phyloP scores from a whole-genome alignment of 2,329 filamentous ascomycete genomes.

The Colletotrichum brevisporum region DNA sequence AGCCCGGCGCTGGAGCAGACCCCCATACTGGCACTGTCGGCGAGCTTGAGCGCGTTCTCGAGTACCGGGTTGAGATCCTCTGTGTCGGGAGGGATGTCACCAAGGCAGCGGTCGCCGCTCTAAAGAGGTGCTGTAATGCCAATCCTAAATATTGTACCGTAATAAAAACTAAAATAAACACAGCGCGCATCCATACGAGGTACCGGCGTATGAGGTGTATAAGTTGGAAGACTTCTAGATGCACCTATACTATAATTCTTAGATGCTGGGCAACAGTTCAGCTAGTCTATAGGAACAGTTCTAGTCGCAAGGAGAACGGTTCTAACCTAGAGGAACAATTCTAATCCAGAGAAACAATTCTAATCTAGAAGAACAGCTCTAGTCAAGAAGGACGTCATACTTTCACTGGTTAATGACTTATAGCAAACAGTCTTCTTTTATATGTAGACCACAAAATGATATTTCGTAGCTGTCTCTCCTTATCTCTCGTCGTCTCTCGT shows the following conservation, averaged over 20 bases:
- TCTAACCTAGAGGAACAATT: no score
- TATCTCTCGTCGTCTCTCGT: neutral
- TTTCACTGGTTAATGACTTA: no score
- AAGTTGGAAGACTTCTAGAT: slow-evolving; percentile 46
- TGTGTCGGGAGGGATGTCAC: slow-evolving; percentile 59
- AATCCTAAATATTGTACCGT: neutral
- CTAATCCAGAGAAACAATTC: no score
- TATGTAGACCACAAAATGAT: no score
- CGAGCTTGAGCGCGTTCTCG: slow-evolving; percentile 60
- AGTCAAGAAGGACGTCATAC: neutral
- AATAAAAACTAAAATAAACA: no score
- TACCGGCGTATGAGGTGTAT: slow-evolving; percentile 47
- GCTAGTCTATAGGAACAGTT: slow-evolving; percentile 6
- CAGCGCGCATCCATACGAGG: slow-evolving; percentile 47
- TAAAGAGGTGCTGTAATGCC: slow-evolving; percentile 58
- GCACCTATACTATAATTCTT: neutral
- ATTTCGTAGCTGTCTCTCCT: neutral
- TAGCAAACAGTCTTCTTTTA: no score
- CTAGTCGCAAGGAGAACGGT: neutral
- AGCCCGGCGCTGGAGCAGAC: slow-evolving; percentile 56
- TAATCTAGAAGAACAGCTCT: no score
- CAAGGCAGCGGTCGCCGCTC: slow-evolving; percentile 59
- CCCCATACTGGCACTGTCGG: slow-evolving; percentile 62
- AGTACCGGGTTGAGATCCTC: slow-evolving; percentile 62
- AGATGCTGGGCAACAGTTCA: neutral